Evolutionary conservation across 2,329 filamentous ascomycete species (phyloP).

Genomic region (Calonectria henricotiae): DNA sequence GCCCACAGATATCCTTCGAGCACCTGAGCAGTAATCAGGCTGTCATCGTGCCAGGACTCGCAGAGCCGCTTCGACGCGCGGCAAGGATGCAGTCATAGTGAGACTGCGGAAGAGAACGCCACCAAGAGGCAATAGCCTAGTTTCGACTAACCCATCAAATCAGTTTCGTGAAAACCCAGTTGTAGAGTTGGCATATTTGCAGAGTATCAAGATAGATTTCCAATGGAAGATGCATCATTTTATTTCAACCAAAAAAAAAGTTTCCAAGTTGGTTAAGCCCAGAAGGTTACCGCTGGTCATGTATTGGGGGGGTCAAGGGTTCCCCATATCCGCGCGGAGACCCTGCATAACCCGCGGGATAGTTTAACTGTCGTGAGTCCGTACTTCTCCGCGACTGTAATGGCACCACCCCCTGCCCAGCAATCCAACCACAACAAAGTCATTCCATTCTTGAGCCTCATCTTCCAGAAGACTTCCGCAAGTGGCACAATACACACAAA

Average conservation of each 20-base stretch:
- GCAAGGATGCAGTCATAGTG: slow-evolving; percentile 28
- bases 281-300: not conserved
- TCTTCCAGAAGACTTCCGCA: slow-evolving; percentile 7
- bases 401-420: slow-evolving; percentile 11
- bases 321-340: slow-evolving; percentile 38
- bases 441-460: slow-evolving; percentile 26
- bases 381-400: slow-evolving; percentile 9
- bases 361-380: not conserved
- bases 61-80: slow-evolving; percentile 33
- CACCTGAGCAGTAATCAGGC: slow-evolving; percentile 23
- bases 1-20: slow-evolving; percentile 6
- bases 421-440: not conserved
- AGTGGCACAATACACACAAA: not conserved
- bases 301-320: slow-evolving; percentile 31
- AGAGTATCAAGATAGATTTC: not conserved
- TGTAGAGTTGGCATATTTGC: not conserved
- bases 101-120: not conserved
- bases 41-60: slow-evolving; percentile 23
- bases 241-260: too few relatives aligned
- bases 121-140: not conserved
- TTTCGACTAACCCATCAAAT: not conserved
- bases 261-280: not conserved
- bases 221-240: not conserved
- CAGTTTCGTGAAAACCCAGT: not conserved
- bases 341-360: slow-evolving; percentile 33